These are phyloP conservation scores for Gracilariopsis chorda DNA, from an alignment of 23 red algal species.

Conservation along the genomic window DNA sequence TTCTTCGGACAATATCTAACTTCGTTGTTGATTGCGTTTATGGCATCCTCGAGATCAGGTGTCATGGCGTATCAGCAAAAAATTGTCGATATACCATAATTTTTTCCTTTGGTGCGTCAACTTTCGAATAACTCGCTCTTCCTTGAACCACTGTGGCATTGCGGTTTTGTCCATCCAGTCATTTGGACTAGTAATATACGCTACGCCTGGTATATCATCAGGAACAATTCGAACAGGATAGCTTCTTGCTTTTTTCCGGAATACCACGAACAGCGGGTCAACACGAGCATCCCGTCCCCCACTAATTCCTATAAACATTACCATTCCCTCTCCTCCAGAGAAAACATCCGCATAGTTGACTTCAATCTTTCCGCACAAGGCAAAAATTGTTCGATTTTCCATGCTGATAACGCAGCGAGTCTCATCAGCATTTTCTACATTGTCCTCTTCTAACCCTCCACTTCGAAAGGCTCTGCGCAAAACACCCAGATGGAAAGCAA, in stretches of 20 bases:
- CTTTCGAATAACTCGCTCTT: constrained; percentile 19
- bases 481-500: not conserved
- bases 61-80: too few species aligned
- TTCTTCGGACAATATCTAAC: too few species aligned
- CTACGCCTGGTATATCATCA: not conserved
- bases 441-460: not conserved
- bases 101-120: too few species aligned
- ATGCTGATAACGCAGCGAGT: not conserved
- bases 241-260: not conserved
- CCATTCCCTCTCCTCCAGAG: not conserved
- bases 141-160: not conserved
- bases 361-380: not conserved
- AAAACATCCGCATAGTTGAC: constrained; percentile 23
- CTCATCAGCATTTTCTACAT: constrained; percentile 1
- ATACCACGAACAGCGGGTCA: constrained; percentile 20
- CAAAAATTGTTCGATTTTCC: constrained; percentile 4
- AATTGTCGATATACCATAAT: too few species aligned
- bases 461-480: not conserved
- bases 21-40: too few species aligned
- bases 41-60: too few species aligned
- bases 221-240: constrained; percentile 15
- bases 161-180: constrained; percentile 16
- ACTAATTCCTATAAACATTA: constrained; percentile 9
- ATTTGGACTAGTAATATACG: not conserved
- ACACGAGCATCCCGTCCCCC: not conserved